Conservation (phyloP, 306 rosid genomes). For the Macrotyloma uniflorum region DNA sequence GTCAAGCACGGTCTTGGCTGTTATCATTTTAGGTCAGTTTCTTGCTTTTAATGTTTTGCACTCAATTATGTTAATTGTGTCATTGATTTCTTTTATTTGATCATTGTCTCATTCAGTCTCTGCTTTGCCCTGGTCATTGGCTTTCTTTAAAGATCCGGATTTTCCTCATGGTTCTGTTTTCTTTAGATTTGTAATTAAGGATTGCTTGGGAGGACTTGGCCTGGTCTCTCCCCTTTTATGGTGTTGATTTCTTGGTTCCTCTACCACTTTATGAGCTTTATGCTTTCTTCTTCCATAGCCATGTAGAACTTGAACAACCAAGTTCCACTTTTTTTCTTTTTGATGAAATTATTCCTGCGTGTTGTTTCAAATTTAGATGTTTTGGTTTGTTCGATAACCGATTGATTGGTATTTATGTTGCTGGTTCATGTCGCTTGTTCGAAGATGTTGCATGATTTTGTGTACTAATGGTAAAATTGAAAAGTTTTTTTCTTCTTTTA, state of each 20-base stretch:
- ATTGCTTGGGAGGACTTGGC: background rate
- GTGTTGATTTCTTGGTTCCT: background rate
- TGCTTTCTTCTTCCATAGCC: background rate
- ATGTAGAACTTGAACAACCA: background rate
- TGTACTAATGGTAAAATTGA: background rate
- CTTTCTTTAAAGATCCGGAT: background rate
- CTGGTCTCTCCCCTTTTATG: background rate
- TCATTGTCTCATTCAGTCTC: background rate
- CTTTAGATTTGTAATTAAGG: background rate
- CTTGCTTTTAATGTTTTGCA: background rate
- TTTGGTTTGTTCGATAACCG: background rate
- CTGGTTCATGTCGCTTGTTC: constrained; percentile 13
- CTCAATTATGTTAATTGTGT: background rate
- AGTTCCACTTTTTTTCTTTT: background rate
- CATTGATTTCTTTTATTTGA: background rate
- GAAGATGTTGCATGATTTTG: background rate
- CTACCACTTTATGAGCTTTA: background rate
- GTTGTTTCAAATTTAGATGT: background rate
- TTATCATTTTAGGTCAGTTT: constrained; percentile 84
- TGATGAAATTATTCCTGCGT: constrained; percentile 1
- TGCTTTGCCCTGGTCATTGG: background rate
- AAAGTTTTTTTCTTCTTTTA: background rate
- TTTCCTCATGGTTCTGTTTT: background rate
- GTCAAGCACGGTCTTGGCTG: constrained; percentile 94
- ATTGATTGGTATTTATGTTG: background rate